A percentile compares a stretch with the other conserved stretches of the same genome.
Evolutionary conservation across 345 rosid species (phyloP).

Genomic region (Syzygium grande): DNA sequence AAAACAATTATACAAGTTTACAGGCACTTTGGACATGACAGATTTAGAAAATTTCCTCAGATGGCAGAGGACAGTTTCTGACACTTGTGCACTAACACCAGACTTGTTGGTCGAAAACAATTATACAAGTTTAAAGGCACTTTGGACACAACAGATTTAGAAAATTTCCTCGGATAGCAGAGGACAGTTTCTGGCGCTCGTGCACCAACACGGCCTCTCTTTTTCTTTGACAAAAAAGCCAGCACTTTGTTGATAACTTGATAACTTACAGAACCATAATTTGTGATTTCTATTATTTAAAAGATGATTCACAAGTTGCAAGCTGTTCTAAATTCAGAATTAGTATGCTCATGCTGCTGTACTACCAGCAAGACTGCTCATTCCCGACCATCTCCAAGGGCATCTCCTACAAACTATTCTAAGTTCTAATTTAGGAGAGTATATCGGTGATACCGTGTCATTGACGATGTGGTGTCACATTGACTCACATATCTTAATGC

Average conservation of each 20-base stretch:
- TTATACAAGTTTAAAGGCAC: not conserved
- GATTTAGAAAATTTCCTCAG: not conserved
- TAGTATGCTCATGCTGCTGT: not conserved
- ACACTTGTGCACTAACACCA: not conserved
- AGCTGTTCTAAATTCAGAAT: not conserved
- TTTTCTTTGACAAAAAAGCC: not conserved
- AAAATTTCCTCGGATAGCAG: not conserved
- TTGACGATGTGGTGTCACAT: not conserved
- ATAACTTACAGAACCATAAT: not conserved
- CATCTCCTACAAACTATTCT: not conserved
- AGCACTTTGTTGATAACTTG: not conserved
- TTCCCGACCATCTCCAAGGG: accelerated
- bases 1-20: not conserved
- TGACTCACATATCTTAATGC: not conserved
- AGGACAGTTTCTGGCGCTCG: not conserved
- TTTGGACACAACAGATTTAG: accelerated
- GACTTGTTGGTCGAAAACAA: not conserved
- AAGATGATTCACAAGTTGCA: not conserved
- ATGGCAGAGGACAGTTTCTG: not conserved
- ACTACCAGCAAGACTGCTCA: not conserved
- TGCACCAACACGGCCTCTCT: not conserved
- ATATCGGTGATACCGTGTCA: accelerated
- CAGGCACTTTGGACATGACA: not conserved
- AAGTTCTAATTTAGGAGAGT: not conserved
- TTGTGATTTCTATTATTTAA: not conserved